phyloP scores from a whole-genome alignment of 1,139 yeast genomes.

The Suhomyces kunorum region DNA sequence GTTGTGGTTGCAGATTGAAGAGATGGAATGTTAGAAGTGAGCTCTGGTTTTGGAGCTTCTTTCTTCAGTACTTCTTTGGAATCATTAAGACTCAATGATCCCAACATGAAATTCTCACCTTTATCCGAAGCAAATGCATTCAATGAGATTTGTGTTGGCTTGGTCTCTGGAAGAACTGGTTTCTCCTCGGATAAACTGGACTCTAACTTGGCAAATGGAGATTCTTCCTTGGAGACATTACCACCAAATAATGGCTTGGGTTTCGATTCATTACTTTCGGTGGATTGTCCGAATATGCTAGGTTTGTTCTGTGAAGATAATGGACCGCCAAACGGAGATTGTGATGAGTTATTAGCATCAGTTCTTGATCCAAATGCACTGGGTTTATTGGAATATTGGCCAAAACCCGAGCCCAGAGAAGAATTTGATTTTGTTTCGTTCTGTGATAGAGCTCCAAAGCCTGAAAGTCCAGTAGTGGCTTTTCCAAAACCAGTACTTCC shows the following conservation, averaged over 20 bases:
- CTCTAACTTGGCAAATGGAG: too few relatives aligned
- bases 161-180: too few relatives aligned
- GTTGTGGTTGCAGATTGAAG: too few relatives aligned
- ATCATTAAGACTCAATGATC: background rate
- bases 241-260: background rate
- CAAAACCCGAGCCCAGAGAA: conserved; percentile 1
- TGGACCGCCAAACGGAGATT: background rate
- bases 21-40: too few relatives aligned
- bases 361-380: background rate
- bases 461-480: too few relatives aligned
- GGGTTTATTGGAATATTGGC: background rate
- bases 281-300: background rate
- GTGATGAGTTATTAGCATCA: conserved; percentile 1
- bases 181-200: too few relatives aligned
- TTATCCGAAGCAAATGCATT: background rate
- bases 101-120: background rate
- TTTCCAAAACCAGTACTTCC: conserved; percentile 19
- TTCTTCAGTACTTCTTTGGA: too few relatives aligned
- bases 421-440: background rate
- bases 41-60: too few relatives aligned
- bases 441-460: background rate
- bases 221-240: too few relatives aligned
- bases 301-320: background rate
- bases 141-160: too few relatives aligned
- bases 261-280: background rate